These are phyloP conservation scores for Fusarium sp. DNA, from an alignment of 2,329 filamentous ascomycete genomes.

Conservation along the genomic window DNA sequence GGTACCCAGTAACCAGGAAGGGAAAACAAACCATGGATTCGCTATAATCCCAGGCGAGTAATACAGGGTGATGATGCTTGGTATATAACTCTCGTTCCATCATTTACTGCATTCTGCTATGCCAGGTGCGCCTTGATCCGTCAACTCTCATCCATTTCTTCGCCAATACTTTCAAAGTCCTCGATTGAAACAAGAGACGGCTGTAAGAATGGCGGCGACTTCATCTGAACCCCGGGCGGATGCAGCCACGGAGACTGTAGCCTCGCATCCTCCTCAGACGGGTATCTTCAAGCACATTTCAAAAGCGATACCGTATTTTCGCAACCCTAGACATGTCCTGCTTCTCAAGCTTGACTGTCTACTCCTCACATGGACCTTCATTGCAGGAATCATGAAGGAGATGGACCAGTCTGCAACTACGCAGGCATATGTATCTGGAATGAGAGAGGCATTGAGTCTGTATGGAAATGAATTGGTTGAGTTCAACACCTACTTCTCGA, in stretches of 20 bases:
- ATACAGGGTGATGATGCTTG: constrained; percentile 18
- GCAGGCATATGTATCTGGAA: constrained; percentile 57
- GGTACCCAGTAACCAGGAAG: constrained; percentile 7
- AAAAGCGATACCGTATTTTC: constrained; percentile 46
- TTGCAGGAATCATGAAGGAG: constrained; percentile 56
- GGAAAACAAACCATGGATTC: not conserved
- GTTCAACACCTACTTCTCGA: constrained; percentile 67
- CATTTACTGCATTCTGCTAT: constrained; percentile 4
- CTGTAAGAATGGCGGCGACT: constrained; percentile 18
- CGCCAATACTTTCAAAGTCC: not conserved
- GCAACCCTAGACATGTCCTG: constrained; percentile 52
- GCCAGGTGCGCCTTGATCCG: not conserved
- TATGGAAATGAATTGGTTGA: constrained; percentile 70
- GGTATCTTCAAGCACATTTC: constrained; percentile 42
- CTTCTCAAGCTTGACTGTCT: constrained; percentile 55
- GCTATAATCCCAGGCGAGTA: constrained; percentile 5
- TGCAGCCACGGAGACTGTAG: constrained; percentile 3
- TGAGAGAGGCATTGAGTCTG: constrained; percentile 52
- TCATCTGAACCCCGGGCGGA: constrained; percentile 1
- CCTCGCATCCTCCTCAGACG: constrained; percentile 26
- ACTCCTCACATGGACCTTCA: constrained; percentile 56
- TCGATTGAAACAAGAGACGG: not conserved
- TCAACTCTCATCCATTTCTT: not conserved
- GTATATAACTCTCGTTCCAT: constrained; percentile 37
- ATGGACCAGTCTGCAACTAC: constrained; percentile 57